Conservation (phyloP, 345 rosid genomes). For the Eucalyptus camaldulensis region DNA sequence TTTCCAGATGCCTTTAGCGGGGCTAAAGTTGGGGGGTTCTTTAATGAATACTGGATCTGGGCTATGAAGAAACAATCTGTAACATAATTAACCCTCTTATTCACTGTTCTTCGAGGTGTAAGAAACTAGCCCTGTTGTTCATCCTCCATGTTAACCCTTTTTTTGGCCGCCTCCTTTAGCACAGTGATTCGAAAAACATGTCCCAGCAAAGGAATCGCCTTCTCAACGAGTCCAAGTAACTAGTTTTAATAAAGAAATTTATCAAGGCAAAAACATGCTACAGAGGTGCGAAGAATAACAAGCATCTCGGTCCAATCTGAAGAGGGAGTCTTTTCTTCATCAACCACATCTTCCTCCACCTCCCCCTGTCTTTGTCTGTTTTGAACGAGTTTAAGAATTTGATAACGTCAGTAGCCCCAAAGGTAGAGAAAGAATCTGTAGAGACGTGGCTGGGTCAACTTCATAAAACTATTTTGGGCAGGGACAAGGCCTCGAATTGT, state of each 20-base stretch:
- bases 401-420: background rate
- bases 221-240: background rate
- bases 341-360: background rate
- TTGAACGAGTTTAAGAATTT: background rate
- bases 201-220: background rate
- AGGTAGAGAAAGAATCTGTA: background rate
- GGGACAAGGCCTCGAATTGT: background rate
- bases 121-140: background rate
- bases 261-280: background rate
- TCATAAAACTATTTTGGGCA: background rate
- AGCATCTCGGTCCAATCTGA: background rate
- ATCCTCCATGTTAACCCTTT: background rate
- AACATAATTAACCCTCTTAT: background rate
- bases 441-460: background rate
- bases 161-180: background rate
- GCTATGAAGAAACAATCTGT: background rate
- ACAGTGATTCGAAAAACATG: background rate
- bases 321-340: background rate
- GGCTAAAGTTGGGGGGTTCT: background rate
- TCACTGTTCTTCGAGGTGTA: background rate
- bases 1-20: background rate
- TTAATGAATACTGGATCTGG: background rate
- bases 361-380: background rate
- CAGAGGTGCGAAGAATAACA: background rate
- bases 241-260: background rate